Base-by-base conservation (phyloP, 164 flowering plant genomes). In the Platanus orientalis region DNA sequence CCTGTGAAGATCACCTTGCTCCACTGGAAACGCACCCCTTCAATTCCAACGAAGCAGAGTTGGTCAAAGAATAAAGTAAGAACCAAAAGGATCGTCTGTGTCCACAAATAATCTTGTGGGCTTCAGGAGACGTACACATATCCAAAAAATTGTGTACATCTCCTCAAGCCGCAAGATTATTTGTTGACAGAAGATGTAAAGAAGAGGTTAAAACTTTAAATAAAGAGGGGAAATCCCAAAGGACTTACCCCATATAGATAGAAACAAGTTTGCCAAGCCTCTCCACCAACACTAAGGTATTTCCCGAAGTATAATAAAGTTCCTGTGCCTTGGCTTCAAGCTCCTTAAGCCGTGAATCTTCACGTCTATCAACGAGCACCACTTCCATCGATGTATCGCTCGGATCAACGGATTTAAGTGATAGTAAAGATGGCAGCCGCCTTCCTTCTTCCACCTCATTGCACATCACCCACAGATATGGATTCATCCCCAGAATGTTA, bases 401-500 rank as follows among this genome's bases (percentile, higher is more conserved):
- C 9, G 87, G 89, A 60, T 84, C 81, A 63, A 86, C 75, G 6
- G 78, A 86, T 79, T 69, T 81, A 24, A 94, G 84, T 1, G 91
- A 75, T 64, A 72, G 64, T 61, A 94, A 76, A 40, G 98, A 62
- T 3, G 98, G 98, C 61, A 87, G 42, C 26, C 70, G 67, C 58
- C 62, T 84, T 53, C 92, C 95, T 73, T 89, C 98, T 67, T 94
- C 89, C 28, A 67, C 29, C 2, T 81, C 93, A 68, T 87, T 90
- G 81, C 98, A 90, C 95, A 90, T 86, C 65, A 80, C 61, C 98
- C 98, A 94, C 42, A 94, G 44, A 59, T 86, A 84, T 7, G 98
- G 97, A 68, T 89, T 83, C 93, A 94, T 94, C 61, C 98, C 98
- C 75, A 89, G 59, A 60, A 94, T 87, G 79, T 80, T 90, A 63